Evolutionary conservation across 768 basidiomycete genomes (phyloP).

Genomic region (Zangia roseola): DNA sequence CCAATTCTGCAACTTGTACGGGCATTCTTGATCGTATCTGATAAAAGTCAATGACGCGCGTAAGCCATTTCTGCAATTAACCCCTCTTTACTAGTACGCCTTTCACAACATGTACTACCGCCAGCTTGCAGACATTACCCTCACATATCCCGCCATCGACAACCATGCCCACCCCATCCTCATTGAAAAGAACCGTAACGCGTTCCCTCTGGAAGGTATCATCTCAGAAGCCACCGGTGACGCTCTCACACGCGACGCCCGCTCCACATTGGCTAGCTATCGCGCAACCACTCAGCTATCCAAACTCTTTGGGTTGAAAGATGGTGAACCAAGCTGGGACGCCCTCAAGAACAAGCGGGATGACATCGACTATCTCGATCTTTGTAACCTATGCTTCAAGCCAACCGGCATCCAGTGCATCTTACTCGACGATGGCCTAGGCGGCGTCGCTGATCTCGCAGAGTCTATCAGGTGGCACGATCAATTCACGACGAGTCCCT

Average conservation of each 20-base stretch:
- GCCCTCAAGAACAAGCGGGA: slow-evolving; percentile 50
- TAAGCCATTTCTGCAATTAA: too few relatives aligned
- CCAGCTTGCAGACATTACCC: slow-evolving; percentile 16
- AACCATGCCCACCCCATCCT: slow-evolving; percentile 80
- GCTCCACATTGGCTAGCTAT: slow-evolving; percentile 55
- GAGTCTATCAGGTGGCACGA: slow-evolving; percentile 64
- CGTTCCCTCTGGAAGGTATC: slow-evolving; percentile 59
- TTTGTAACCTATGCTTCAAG: slow-evolving; percentile 57
- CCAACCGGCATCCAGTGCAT: slow-evolving; percentile 63
- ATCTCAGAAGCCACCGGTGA: slow-evolving; percentile 62
- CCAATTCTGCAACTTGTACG: slow-evolving; percentile 53
- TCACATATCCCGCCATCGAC: slow-evolving; percentile 60
- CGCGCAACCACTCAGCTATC: slow-evolving; percentile 58
- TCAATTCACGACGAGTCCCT: slow-evolving; percentile 48
- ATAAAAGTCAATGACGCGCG: neutral
- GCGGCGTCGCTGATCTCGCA: slow-evolving; percentile 43
- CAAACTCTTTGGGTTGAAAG: slow-evolving; percentile 44
- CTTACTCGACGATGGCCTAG: slow-evolving; percentile 73
- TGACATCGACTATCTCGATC: slow-evolving; percentile 47
- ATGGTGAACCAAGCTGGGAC: slow-evolving; percentile 50
- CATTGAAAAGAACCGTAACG: slow-evolving; percentile 39
- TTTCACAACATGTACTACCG: slow-evolving; percentile 5
- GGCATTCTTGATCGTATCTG: slow-evolving; percentile 47
- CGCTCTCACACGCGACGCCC: slow-evolving; percentile 49
- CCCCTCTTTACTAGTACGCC: too few relatives aligned